Base-by-base conservation (phyloP, 306 rosid genomes). In the Lathyrus aphaca region DNA sequence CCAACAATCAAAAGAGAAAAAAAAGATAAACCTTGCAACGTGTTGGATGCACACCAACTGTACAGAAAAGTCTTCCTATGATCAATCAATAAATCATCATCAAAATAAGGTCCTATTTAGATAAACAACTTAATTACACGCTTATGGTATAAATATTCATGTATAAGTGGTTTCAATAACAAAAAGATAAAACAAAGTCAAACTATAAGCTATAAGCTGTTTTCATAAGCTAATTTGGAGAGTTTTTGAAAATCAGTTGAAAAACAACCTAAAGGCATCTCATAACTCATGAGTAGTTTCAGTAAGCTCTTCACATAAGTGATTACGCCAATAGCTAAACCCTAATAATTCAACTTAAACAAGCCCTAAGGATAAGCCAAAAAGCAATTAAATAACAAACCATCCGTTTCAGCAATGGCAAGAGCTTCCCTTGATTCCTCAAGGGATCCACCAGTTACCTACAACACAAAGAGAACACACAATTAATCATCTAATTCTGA, bases 361-460 rank as follows among this genome's bases (percentile, higher is more conserved):
- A 16, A 5, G 11, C 4, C 10, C 11, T 3, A 48, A 48, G 10
- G 11, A 1, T 1, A 46, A 48, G 21, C 25, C 1, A 8, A 7
- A 48, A 48, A 48, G 10, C 0, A 13, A 51, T 51, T 4, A 51
- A 51, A 51, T 51, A 40, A 48, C 76, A 60, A 81, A 94, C 96
- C 97, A 84, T 94, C 96, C 5, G 94, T 88, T 84, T 90, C 89
- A 0, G 97, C 97, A 80, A 94, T 87, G 29, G 89, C 85, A 58
- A 94, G 88, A 35, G 98, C 98, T 63, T 94, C 89, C 80, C 81
- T 88, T 43, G 98, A 94, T 64, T 93, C 98, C 81, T 88, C 86
- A 17, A 90, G 89, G n/a, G 98, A 94, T 42, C 98, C 97, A 69
- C 98, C 97, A 40, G 96, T 88, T 48, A 93, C 98, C 98, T 93